These are phyloP conservation scores for Daldinia caldariorum DNA, from an alignment of 495 filamentous ascomycete genomes.

Conservation along the genomic window DNA sequence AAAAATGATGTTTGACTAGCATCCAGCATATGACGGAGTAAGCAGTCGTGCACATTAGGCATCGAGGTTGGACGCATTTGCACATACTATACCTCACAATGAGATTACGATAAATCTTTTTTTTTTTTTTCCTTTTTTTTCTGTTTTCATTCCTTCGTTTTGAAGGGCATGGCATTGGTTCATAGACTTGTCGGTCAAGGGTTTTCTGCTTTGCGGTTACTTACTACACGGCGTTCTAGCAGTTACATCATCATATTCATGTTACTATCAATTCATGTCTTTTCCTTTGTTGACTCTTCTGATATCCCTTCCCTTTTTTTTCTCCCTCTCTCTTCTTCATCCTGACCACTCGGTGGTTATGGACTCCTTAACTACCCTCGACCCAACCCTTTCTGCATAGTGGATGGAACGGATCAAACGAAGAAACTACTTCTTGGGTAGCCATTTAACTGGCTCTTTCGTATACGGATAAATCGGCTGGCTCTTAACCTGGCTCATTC, in stretches of 20 bases:
- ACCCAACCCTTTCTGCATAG: constrained; percentile 1
- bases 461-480: not conserved
- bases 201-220: constrained; percentile 13
- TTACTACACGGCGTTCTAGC: constrained; percentile 29
- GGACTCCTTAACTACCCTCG: not conserved
- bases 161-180: constrained; percentile 35
- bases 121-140: constrained; percentile 28
- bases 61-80: constrained; percentile 28
- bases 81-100: constrained; percentile 39
- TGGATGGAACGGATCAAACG: constrained; percentile 7
- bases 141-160: constrained; percentile 26
- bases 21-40: constrained; percentile 23
- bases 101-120: constrained; percentile 41
- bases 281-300: constrained; percentile 1
- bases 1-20: constrained; percentile 30
- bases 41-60: constrained; percentile 12
- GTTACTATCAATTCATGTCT: constrained; percentile 7
- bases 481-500: not conserved
- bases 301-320: constrained; percentile 20
- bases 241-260: constrained; percentile 10
- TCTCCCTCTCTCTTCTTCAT: constrained; percentile 1
- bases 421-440: constrained; percentile 7
- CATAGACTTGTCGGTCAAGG: constrained; percentile 35
- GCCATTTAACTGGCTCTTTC: not conserved
- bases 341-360: not conserved